These are phyloP conservation scores for Aspergillus hortae DNA, from an alignment of 2,329 filamentous ascomycete species.

Conservation along the genomic window DNA sequence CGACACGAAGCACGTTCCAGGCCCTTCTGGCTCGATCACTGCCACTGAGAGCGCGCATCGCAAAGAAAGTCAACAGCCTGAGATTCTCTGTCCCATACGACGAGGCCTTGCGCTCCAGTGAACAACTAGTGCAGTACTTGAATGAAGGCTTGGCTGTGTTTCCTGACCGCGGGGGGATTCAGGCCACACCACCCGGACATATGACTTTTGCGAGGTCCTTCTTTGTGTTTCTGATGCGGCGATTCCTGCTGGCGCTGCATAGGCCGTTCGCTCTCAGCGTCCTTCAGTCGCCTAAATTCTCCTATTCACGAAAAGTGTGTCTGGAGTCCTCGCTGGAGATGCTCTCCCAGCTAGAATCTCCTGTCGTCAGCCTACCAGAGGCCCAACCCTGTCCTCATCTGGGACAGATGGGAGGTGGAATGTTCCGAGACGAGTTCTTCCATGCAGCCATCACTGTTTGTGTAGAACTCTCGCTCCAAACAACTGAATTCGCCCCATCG, in stretches of 20 bases:
- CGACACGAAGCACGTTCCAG: constrained; percentile 28
- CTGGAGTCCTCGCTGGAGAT: constrained; percentile 34
- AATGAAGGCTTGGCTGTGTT: constrained; percentile 22
- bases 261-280: constrained; percentile 38
- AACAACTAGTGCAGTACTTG: constrained; percentile 23
- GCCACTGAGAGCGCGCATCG: constrained; percentile 27
- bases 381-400: constrained; percentile 25
- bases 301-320: constrained; percentile 37
- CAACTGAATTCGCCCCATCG: constrained; percentile 19
- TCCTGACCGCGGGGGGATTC: constrained; percentile 13
- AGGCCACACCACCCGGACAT: constrained; percentile 6
- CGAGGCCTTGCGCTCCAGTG: constrained; percentile 28
- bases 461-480: constrained; percentile 30
- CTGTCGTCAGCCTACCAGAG: constrained; percentile 11
- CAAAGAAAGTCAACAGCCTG: constrained; percentile 27
- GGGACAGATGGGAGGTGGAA: constrained; percentile 28
- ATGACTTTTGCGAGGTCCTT: constrained; percentile 34
- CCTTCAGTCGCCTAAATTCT: constrained; percentile 29
- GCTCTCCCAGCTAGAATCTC: constrained; percentile 27
- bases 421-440: constrained; percentile 34
- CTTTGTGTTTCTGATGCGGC: constrained; percentile 50
- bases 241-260: constrained; percentile 56
- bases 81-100: constrained; percentile 31
- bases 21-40: constrained; percentile 26
- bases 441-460: constrained; percentile 32